Evolutionary conservation across 306 rosid genomes (phyloP).

Genomic region (Canavalia gladiata): DNA sequence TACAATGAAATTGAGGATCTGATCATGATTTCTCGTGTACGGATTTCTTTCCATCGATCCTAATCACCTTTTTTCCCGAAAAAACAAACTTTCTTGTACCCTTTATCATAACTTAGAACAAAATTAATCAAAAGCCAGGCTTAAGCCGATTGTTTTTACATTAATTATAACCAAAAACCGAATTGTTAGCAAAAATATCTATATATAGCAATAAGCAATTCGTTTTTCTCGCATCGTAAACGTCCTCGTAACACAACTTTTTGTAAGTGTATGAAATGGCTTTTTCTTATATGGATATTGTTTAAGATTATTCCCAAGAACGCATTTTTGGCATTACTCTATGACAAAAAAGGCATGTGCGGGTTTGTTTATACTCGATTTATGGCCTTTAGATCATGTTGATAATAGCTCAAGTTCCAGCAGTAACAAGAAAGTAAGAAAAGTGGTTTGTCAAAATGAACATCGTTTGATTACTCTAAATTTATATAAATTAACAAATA

Average conservation of each 20-base stretch:
- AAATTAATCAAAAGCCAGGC: background rate
- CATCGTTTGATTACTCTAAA: conserved; percentile 7
- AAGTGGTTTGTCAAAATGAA: background rate
- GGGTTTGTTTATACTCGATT: background rate
- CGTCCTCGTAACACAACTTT: background rate
- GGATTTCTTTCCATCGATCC: too few relatives aligned
- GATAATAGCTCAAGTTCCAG: background rate
- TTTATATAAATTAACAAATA: conserved; percentile 25
- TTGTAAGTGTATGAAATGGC: too few relatives aligned
- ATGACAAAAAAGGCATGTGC: background rate
- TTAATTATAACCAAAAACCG: background rate
- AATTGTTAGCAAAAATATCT: background rate
- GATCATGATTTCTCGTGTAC: background rate
- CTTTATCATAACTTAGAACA: background rate
- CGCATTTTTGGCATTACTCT: background rate
- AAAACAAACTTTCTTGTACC: conserved; percentile 12
- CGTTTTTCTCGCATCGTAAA: background rate
- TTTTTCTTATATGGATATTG: too few relatives aligned
- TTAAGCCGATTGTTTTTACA: background rate
- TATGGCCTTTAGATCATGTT: background rate
- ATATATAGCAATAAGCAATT: background rate
- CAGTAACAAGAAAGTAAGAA: too few relatives aligned
- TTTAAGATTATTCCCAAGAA: background rate
- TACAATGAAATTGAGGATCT: background rate
- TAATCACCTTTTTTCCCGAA: conserved; percentile 35